Conservation (phyloP, 257 asterid genomes). For the Vinca minor region DNA sequence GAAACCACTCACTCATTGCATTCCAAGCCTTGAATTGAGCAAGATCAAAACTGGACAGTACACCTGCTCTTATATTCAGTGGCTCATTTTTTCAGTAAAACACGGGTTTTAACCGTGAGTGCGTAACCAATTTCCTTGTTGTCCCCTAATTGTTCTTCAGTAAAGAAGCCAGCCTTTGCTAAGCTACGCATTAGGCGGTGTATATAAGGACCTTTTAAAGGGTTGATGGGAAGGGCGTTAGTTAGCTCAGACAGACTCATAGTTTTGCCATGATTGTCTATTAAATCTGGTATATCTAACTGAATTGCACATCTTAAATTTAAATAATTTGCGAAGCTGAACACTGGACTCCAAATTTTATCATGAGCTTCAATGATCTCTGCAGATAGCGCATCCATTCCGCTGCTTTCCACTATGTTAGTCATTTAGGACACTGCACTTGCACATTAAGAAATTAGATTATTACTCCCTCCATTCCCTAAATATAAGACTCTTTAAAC, state of each 20-base stretch:
- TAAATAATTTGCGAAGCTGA: constrained; percentile 9
- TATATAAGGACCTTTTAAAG: constrained; percentile 3
- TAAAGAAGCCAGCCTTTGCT: constrained; percentile 17
- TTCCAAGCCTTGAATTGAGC: neutral
- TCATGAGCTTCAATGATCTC: constrained; percentile 17
- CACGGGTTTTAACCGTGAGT: too few relatives aligned
- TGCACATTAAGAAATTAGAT: too few relatives aligned
- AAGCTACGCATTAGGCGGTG: constrained; percentile 19
- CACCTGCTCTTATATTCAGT: neutral
- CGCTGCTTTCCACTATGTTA: too few relatives aligned
- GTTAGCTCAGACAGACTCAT: constrained; percentile 14
- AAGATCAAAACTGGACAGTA: neutral
- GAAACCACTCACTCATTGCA: constrained; percentile 6
- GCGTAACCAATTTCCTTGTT: too few relatives aligned
- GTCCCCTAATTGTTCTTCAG: neutral
- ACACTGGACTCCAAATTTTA: constrained; percentile 17
- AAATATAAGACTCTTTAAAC: too few relatives aligned
- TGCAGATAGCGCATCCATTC: neutral
- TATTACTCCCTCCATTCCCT: too few relatives aligned
- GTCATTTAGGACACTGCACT: too few relatives aligned
- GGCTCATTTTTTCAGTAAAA: constrained; percentile 1
- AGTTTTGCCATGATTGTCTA: constrained; percentile 15
- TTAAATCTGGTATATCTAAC: constrained; percentile 20
- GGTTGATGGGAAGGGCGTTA: constrained; percentile 8
- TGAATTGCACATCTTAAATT: constrained; percentile 19